Percentiles rank a stretch among this genome's conserved stretches.
Conservation (phyloP, 2,329 filamentous ascomycete genomes). For the Arachnomyces sp. region DNA sequence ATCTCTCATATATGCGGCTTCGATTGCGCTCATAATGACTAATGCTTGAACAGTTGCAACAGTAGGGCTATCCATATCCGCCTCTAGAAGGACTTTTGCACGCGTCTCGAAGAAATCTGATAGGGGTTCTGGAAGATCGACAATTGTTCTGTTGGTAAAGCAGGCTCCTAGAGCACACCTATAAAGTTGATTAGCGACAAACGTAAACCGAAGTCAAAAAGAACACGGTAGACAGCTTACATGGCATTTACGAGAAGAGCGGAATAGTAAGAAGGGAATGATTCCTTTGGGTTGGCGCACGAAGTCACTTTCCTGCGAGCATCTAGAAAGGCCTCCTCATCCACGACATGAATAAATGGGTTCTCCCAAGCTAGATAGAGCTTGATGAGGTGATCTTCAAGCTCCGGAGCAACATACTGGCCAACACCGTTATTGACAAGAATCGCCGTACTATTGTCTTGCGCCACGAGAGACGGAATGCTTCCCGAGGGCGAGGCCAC, state of each 20-base stretch:
- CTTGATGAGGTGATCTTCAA: constrained; percentile 28
- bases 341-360: constrained; percentile 26
- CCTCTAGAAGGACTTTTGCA: constrained; percentile 21
- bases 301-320: constrained; percentile 6
- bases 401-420: constrained; percentile 17
- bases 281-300: not conserved
- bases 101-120: constrained; percentile 10
- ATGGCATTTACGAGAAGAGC: constrained; percentile 12
- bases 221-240: constrained; percentile 5
- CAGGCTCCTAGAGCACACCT: constrained; percentile 13
- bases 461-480: not conserved
- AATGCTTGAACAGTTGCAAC: constrained; percentile 35
- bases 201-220: too few relatives aligned
- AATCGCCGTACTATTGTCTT: constrained; percentile 9
- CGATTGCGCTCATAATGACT: constrained; percentile 29
- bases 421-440: constrained; percentile 21
- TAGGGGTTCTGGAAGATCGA: constrained; percentile 5
- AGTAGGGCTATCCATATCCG: constrained; percentile 33
- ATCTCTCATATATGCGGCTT: constrained; percentile 28
- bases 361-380: constrained; percentile 35
- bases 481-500: constrained; percentile 8
- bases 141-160: constrained; percentile 9
- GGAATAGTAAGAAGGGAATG: constrained; percentile 6
- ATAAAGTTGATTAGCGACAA: not conserved
- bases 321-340: constrained; percentile 16